Base-by-base conservation (phyloP, 345 rosid species). In the Fremontodendron californicum region DNA sequence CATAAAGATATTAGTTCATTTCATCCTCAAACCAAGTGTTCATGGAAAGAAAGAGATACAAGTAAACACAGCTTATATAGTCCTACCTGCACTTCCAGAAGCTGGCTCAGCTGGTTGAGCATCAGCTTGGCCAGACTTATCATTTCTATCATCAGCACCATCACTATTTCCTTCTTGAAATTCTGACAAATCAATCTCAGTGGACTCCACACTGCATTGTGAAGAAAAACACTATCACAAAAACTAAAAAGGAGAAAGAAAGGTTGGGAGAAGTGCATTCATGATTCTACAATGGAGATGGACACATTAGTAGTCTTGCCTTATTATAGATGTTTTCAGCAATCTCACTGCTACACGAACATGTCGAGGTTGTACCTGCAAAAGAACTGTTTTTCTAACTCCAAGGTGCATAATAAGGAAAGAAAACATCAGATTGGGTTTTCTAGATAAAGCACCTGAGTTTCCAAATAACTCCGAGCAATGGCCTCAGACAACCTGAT, bases 401-500 rank as follows among this genome's bases (percentile, higher is more conserved):
- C 57, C 74, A 49, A 25, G 77, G 72, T 19, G 35, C 49, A 55
- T n/a, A 13, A 71, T n/a, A 29, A 23, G 39, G 75, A 42, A 45
- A 46, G 43, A 8, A 18, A 7, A 27, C 10, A n/a, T 40, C 21
- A 6, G 6, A 51, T 16, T 27, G 40, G n/a, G n/a, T n/a, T n/a
- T n/a, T n/a, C n/a, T 25, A 66, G 75, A 35, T 51, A 68, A 69
- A 60, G 75, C 67, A 96, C 99, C 96, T 88, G 87, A 71, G 76
- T 65, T 82, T 90, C 98, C 81, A 92, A 84, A 86, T 93, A 86
- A 80, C 96, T 87, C 61, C 95, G 88, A 75, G 99, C 98, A 85
- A 96, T 92, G 78, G 97, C 98, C 89, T 92, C 98, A 39, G 97
- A 96, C 73, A 93, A 88, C 78, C 99, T 89, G 85, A 96, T 86